Conservation (phyloP, 768 basidiomycete genomes). For the Lentinula lateritia region DNA sequence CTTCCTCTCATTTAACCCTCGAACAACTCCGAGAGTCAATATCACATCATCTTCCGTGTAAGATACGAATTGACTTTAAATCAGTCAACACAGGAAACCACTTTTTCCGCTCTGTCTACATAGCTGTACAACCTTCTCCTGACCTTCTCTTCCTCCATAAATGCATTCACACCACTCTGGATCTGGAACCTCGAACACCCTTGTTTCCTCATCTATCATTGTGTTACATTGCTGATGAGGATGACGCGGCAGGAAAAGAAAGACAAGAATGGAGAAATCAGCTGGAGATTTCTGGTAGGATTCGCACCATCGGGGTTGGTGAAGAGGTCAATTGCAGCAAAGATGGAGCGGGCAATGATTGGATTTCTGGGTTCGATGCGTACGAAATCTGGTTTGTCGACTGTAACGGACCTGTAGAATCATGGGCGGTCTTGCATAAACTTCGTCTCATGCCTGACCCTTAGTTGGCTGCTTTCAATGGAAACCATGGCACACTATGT, state of each 20-base stretch:
- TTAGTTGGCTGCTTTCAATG: no score
- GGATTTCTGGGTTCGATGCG: conserved; percentile 37
- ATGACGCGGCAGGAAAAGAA: conserved; percentile 39
- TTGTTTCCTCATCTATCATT: conserved; percentile 69
- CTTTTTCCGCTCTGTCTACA: conserved; percentile 70
- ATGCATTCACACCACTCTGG: conserved; percentile 33
- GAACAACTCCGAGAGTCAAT: conserved; percentile 34
- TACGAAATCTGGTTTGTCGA: conserved; percentile 54
- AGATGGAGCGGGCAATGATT: conserved; percentile 18
- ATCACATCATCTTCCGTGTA: conserved; percentile 21
- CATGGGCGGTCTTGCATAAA: conserved; percentile 47
- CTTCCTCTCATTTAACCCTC: conserved; percentile 19
- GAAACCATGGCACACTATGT: no score
- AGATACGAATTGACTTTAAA: conserved; percentile 42
- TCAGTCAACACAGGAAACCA: conserved; percentile 52
- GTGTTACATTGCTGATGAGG: conserved; percentile 67
- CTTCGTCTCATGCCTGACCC: conserved; percentile 13
- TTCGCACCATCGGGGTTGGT: conserved; percentile 16
- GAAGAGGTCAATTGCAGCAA: conserved; percentile 29
- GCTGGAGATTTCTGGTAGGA: conserved; percentile 30
- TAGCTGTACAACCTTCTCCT: conserved; percentile 39
- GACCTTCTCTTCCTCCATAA: conserved; percentile 45
- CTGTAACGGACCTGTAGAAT: conserved; percentile 56
- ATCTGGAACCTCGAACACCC: conserved; percentile 43
- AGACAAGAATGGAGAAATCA: conserved; percentile 41